phyloP scores from a whole-genome alignment of 768 basidiomycete species.

The Punctularia strigosozonata region DNA sequence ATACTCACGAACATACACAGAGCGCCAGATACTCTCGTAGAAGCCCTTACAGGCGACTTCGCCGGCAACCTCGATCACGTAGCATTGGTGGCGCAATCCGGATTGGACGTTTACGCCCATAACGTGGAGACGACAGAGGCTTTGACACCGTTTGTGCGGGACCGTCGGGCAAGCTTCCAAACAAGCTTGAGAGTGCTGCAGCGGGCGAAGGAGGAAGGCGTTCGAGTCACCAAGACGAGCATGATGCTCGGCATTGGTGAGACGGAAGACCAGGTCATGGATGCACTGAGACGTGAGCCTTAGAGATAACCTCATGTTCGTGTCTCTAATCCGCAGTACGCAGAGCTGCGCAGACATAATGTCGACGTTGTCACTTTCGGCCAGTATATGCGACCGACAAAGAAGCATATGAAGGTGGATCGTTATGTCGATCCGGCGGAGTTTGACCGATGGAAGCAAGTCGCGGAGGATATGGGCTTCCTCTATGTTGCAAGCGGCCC shows the following conservation, averaged over 20 bases:
- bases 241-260: conserved; percentile 99
- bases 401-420: conserved; percentile 98
- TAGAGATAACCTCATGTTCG: not conserved
- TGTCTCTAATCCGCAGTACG: conserved; percentile 2
- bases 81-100: conserved; percentile 77
- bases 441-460: conserved; percentile 82
- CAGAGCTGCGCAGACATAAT: conserved; percentile 78
- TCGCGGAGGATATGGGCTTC: conserved; percentile 92
- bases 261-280: conserved; percentile 66
- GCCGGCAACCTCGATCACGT: conserved; percentile 67
- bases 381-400: conserved; percentile 99
- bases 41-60: conserved; percentile 95
- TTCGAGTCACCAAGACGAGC: conserved; percentile 90
- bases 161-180: conserved; percentile 84
- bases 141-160: conserved; percentile 89
- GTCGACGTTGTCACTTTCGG: conserved; percentile 99
- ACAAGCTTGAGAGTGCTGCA: conserved; percentile 74
- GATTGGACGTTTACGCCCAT: conserved; percentile 96
- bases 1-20: conserved; percentile 24
- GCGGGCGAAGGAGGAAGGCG: conserved; percentile 75
- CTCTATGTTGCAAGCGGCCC: conserved; percentile 96
- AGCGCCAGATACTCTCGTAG: conserved; percentile 91
- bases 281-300: conserved; percentile 67
- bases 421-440: conserved; percentile 92
- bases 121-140: conserved; percentile 95